Conservation (phyloP, 1,284 basidiomycete species). For the Ustilago vetiveriae region DNA sequence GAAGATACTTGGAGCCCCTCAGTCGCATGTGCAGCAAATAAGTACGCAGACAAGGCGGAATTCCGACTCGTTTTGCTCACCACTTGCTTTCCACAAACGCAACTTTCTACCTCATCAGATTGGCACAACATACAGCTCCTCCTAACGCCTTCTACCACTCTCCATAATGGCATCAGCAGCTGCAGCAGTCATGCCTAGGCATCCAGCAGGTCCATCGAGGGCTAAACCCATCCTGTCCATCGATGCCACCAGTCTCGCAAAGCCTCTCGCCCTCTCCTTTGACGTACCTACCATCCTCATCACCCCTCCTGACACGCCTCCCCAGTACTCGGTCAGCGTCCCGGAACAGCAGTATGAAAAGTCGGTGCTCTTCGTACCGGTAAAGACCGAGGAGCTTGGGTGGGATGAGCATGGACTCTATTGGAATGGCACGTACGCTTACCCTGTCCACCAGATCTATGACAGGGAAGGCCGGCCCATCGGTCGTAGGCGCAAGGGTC, state of each 20-base stretch:
- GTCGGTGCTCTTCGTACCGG: conserved; percentile 55
- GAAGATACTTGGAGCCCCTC: no score
- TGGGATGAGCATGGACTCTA: conserved; percentile 62
- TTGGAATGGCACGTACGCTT: conserved; percentile 58
- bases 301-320: conserved; percentile 43
- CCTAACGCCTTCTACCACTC: no score
- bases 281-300: conserved; percentile 50
- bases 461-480: conserved; percentile 34
- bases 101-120: no score
- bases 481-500: conserved; percentile 39
- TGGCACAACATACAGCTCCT: no score
- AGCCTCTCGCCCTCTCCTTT: conserved; percentile 5
- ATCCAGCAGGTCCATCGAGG: not conserved
- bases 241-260: conserved; percentile 10
- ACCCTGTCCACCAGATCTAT: conserved; percentile 50
- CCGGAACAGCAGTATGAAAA: conserved; percentile 56
- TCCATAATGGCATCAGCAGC: conserved; percentile 22
- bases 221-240: conserved; percentile 16
- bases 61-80: no score
- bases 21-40: no score
- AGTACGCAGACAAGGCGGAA: no score
- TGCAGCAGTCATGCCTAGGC: conserved; percentile 4
- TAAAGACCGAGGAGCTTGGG: conserved; percentile 58
- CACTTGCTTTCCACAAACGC: no score
- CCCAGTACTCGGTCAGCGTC: conserved; percentile 21